A percentile compares a stretch with the other conserved stretches of the same genome.
phyloP scores from a whole-genome alignment of 2,329 filamentous ascomycete genomes.

The Chaetomium globosum region DNA sequence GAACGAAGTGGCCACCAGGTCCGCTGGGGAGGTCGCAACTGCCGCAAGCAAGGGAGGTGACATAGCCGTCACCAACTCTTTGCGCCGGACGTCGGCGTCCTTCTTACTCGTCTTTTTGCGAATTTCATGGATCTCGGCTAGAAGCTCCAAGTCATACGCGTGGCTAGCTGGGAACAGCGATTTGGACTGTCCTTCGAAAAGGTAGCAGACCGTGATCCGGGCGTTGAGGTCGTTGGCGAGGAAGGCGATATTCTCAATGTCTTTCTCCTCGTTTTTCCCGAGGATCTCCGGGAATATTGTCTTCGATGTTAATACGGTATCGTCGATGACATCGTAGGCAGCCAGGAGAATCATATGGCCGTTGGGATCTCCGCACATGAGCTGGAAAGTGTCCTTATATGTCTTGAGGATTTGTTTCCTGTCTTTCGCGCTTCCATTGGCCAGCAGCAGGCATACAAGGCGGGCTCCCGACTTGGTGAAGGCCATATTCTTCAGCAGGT shows the following conservation, averaged over 20 bases:
- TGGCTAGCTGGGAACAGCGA: slow-evolving; percentile 64
- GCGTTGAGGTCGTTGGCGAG: slow-evolving; percentile 67
- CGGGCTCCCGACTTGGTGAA: slow-evolving; percentile 89
- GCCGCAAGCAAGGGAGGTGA: slow-evolving; percentile 75
- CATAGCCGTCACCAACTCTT: slow-evolving; percentile 73
- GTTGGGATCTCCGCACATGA: slow-evolving; percentile 78
- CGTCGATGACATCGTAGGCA: slow-evolving; percentile 89
- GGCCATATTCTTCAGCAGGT: slow-evolving; percentile 90
- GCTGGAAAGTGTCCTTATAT: slow-evolving; percentile 85
- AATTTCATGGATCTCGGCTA: slow-evolving; percentile 77
- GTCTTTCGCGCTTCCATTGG: slow-evolving; percentile 87
- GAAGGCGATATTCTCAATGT: slow-evolving; percentile 65
- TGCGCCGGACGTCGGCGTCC: slow-evolving; percentile 72
- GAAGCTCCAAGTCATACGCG: slow-evolving; percentile 66
- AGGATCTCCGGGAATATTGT: slow-evolving; percentile 85
- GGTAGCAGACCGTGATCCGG: slow-evolving; percentile 73
- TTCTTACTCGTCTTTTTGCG: slow-evolving; percentile 90
- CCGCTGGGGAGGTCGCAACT: slow-evolving; percentile 67
- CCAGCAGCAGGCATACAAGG: slow-evolving; percentile 78
- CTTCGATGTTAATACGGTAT: slow-evolving; percentile 86
- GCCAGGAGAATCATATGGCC: slow-evolving; percentile 81
- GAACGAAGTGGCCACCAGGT: slow-evolving; percentile 74
- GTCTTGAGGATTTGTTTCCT: slow-evolving; percentile 81
- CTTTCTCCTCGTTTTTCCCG: slow-evolving; percentile 66
- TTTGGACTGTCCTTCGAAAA: slow-evolving; percentile 70